A percentile compares a stretch with the other conserved stretches of the same genome.
Evolutionary conservation across 768 basidiomycete genomes (phyloP).

Genomic region (Tulasnella sp.): DNA sequence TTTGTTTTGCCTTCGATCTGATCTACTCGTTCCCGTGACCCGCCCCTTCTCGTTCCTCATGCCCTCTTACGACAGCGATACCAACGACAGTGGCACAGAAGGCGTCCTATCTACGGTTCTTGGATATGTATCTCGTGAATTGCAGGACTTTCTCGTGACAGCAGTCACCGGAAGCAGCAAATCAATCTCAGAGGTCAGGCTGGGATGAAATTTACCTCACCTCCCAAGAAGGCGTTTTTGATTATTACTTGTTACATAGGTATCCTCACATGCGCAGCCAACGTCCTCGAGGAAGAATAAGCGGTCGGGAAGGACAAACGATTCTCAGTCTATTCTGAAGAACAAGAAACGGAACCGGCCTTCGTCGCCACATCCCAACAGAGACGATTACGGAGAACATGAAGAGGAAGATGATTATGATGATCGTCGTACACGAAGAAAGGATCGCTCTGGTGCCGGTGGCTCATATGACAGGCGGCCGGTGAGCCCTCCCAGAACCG

Average conservation of each 20-base stretch:
- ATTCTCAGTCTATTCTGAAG: background rate
- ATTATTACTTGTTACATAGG: background rate
- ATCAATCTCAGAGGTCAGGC: slow-evolving; percentile 4
- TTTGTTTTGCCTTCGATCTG: background rate
- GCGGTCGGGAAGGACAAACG: background rate
- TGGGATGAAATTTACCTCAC: background rate
- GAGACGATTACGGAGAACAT: background rate
- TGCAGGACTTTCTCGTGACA: slow-evolving; percentile 13
- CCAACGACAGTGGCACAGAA: background rate
- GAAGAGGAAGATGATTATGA: background rate
- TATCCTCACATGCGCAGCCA: background rate
- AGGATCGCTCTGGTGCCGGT: background rate
- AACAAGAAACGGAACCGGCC: background rate
- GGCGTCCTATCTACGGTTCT: slow-evolving; percentile 7
- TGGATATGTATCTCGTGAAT: slow-evolving; percentile 12
- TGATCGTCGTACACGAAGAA: background rate
- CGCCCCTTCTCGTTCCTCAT: background rate
- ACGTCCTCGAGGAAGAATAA: background rate
- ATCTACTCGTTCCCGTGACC: background rate
- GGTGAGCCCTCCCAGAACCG: background rate
- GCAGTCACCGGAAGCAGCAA: slow-evolving; percentile 6
- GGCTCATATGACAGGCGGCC: background rate
- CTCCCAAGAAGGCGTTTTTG: background rate
- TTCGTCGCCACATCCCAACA: slow-evolving; percentile 1
- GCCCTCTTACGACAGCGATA: background rate